Conservation (phyloP, 2,329 filamentous ascomycete species). For the Ascomycota sp. region DNA sequence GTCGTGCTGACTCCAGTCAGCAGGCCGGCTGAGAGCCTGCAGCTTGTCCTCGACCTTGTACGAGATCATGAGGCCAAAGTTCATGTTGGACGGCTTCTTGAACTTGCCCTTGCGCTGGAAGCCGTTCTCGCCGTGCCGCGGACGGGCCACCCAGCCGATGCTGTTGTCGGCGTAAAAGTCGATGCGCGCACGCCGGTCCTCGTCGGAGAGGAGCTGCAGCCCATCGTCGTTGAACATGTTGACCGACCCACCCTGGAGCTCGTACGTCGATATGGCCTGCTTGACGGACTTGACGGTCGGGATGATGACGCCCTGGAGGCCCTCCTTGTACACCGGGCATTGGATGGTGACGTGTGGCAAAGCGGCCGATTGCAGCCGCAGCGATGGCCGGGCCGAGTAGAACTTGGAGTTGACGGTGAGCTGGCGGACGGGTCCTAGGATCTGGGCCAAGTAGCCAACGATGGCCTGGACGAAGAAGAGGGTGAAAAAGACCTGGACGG, state of each 20-base stretch:
- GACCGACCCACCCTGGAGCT: constrained; percentile 56
- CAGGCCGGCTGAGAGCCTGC: constrained; percentile 29
- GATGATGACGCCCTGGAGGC: constrained; percentile 50
- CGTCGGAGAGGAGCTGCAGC: constrained; percentile 43
- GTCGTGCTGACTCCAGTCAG: constrained; percentile 46
- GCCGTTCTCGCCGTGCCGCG: constrained; percentile 40
- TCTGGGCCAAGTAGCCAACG: constrained; percentile 53
- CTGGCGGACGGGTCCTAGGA: constrained; percentile 56
- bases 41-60: constrained; percentile 54
- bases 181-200: constrained; percentile 40
- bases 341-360: constrained; percentile 66
- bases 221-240: constrained; percentile 66
- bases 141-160: constrained; percentile 49
- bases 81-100: constrained; percentile 57
- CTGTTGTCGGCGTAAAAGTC: constrained; percentile 50
- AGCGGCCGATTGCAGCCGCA: constrained; percentile 31
- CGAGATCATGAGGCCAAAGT: constrained; percentile 46
- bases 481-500: constrained; percentile 61
- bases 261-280: constrained; percentile 56
- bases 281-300: constrained; percentile 64
- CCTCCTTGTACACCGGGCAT: constrained; percentile 78
- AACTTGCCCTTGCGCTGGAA: constrained; percentile 45
- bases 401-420: constrained; percentile 60
- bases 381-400: constrained; percentile 54
- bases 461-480: constrained; percentile 68